phyloP scores from a whole-genome alignment of 148 eudicot species.

The Dianthus caryophyllus region DNA sequence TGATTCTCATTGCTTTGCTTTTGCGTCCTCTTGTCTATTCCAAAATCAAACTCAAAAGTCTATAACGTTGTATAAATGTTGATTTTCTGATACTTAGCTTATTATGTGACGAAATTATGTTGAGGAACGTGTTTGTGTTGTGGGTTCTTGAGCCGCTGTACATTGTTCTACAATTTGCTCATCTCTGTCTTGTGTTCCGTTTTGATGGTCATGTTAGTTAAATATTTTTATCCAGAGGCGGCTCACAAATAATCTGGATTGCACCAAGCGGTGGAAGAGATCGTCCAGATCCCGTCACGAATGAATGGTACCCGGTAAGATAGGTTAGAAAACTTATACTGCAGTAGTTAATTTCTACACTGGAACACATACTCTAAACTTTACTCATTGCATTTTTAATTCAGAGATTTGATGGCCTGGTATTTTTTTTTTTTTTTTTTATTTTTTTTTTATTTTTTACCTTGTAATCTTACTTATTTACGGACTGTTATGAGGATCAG shows the following conservation, averaged over 20 bases:
- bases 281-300: slow-evolving; percentile 81
- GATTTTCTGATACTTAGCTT: background rate
- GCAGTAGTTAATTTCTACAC: background rate
- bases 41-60: background rate
- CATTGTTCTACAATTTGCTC: background rate
- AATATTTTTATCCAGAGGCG: slow-evolving; percentile 47
- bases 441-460: background rate
- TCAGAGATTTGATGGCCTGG: no score
- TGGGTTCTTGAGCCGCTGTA: background rate
- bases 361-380: background rate
- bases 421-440: background rate
- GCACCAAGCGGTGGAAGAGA: slow-evolving; percentile 99
- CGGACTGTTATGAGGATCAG: slow-evolving; percentile 45
- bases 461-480: slow-evolving; percentile 10
- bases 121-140: background rate
- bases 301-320: slow-evolving; percentile 83
- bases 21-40: background rate
- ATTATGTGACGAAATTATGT: background rate
- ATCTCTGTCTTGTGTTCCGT: background rate
- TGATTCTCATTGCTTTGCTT: background rate
- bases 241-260: slow-evolving; percentile 95
- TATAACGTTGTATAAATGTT: background rate
- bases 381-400: no score
- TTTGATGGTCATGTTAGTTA: slow-evolving; percentile 14
- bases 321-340: background rate